phyloP scores from a whole-genome alignment of 2,329 filamentous ascomycete species.

The Fusarium sp. region DNA sequence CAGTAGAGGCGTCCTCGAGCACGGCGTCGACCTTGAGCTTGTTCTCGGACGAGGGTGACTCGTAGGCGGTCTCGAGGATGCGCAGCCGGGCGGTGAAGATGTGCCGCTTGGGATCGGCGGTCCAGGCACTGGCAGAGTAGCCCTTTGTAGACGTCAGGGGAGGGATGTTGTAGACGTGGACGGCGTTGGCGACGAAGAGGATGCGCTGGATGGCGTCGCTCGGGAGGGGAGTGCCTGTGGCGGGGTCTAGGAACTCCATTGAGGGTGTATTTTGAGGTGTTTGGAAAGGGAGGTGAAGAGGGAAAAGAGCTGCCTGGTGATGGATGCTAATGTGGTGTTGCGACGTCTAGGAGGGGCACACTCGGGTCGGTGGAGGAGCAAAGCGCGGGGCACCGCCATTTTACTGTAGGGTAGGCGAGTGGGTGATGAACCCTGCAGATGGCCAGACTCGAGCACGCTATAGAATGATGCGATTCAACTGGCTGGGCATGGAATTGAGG shows the following conservation, averaged over 20 bases:
- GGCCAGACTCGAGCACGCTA: conserved; percentile 22
- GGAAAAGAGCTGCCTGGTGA: neutral
- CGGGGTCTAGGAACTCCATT: conserved; percentile 77
- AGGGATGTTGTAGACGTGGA: conserved; percentile 91
- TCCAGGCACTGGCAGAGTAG: conserved; percentile 84
- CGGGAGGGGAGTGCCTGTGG: conserved; percentile 76
- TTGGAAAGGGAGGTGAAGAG: neutral
- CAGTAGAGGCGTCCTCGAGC: conserved; percentile 79
- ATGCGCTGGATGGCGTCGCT: conserved; percentile 85
- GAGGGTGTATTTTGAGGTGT: neutral
- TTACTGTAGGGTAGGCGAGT: conserved; percentile 30
- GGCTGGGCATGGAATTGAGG: neutral
- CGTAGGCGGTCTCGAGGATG: conserved; percentile 78
- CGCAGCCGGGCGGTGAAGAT: conserved; percentile 90
- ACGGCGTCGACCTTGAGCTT: conserved; percentile 79
- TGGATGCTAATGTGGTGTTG: conserved; percentile 1
- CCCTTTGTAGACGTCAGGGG: conserved; percentile 82
- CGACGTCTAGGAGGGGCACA: conserved; percentile 8
- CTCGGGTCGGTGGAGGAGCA: conserved; percentile 35
- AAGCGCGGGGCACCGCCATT: conserved; percentile 27
- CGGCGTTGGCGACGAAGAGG: conserved; percentile 78
- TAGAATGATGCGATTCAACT: conserved; percentile 24
- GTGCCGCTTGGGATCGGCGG: conserved; percentile 74
- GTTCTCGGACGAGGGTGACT: conserved; percentile 55
- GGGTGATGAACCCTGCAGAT: neutral